These are phyloP conservation scores for Paraconiothyrium brasiliense DNA, from an alignment of 2,329 filamentous ascomycete genomes.

Conservation along the genomic window DNA sequence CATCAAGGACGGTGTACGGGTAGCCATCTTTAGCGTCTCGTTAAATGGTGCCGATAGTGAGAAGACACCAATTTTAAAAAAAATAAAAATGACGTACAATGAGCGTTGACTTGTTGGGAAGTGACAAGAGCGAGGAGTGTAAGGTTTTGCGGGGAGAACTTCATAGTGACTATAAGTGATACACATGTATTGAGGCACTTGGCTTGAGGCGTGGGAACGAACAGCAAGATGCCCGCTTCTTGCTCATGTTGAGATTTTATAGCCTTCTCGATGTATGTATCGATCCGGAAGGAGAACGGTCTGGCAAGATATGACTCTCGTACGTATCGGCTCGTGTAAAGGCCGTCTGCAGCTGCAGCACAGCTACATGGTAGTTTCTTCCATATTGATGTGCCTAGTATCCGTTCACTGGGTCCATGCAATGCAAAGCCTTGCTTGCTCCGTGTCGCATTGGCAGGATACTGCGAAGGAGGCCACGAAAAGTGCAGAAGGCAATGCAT, in stretches of 20 bases:
- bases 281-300: background rate
- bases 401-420: background rate
- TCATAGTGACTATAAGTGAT: constrained; percentile 11
- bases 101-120: constrained; percentile 7
- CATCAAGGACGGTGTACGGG: constrained; percentile 17
- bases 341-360: background rate
- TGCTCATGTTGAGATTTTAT: background rate
- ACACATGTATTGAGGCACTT: background rate
- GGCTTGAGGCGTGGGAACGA: background rate
- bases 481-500: constrained; percentile 5
- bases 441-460: background rate
- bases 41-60: background rate
- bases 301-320: background rate
- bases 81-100: constrained; percentile 9
- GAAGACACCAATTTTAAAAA: background rate
- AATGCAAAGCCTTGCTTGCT: background rate
- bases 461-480: background rate
- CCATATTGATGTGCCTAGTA: constrained; percentile 2
- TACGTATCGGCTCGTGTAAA: background rate
- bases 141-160: constrained; percentile 15
- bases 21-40: constrained; percentile 14
- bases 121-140: constrained; percentile 4
- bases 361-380: background rate
- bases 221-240: background rate
- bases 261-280: background rate